Percentiles rank a stretch among this genome's conserved stretches.
Conservation (phyloP, 257 asterid genomes). For the Agastache rugosa region DNA sequence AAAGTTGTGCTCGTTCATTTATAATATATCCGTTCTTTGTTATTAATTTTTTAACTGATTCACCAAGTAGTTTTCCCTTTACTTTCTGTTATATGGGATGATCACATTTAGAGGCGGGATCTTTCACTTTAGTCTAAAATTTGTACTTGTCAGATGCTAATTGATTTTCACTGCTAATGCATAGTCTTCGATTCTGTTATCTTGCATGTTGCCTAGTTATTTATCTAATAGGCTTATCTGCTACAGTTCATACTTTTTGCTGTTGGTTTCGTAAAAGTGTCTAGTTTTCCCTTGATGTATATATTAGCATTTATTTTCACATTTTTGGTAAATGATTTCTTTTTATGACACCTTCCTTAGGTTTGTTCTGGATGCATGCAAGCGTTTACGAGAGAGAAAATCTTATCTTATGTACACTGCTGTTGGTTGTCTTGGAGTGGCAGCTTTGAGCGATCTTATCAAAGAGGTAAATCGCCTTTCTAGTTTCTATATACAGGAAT, state of each 20-base stretch:
- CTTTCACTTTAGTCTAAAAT: not conserved
- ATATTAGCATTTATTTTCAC: not conserved
- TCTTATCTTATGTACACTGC: constrained; percentile 88
- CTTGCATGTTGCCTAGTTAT: not conserved
- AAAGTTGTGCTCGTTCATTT: constrained; percentile 23
- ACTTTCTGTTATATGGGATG: not conserved
- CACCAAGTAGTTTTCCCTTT: not conserved
- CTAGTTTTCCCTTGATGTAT: constrained; percentile 11
- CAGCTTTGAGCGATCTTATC: constrained; percentile 84
- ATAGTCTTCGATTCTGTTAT: not conserved
- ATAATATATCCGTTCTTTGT: not conserved
- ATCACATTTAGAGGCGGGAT: not conserved
- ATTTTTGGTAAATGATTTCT: constrained; percentile 14
- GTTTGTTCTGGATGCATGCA: constrained; percentile 73
- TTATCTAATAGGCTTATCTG: not conserved
- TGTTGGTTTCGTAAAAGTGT: not conserved
- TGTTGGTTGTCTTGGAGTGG: constrained; percentile 81
- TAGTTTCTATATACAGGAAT: not conserved
- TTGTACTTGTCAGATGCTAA: not conserved
- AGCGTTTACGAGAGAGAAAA: constrained; percentile 77
- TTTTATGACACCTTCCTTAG: constrained; percentile 46
- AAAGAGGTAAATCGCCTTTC: constrained; percentile 63
- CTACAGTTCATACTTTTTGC: constrained; percentile 9
- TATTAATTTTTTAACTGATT: not conserved
- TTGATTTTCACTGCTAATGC: not conserved